Conservation (phyloP, 1,284 basidiomycete species). For the Ceratobasidium sp. region DNA sequence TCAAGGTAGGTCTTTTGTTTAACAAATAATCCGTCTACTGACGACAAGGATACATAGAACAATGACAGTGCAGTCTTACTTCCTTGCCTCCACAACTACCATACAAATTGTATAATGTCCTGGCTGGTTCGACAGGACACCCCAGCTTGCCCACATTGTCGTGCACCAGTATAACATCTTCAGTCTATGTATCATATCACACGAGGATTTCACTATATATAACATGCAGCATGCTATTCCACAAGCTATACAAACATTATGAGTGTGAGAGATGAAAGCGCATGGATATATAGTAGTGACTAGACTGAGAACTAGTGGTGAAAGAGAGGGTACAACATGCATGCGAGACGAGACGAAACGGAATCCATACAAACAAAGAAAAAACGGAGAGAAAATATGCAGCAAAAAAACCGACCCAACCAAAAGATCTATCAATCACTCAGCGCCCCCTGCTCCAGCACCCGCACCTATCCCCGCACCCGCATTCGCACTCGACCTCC, state of each 20-base stretch:
- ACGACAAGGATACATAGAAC: slow-evolving; percentile 49
- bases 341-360: background rate
- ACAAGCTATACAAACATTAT: slow-evolving; percentile 40
- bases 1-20: slow-evolving; percentile 60
- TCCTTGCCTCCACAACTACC: slow-evolving; percentile 71
- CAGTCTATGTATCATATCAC: background rate
- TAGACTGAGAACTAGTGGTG: background rate
- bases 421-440: too few relatives aligned
- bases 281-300: slow-evolving; percentile 25
- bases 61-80: slow-evolving; percentile 70
- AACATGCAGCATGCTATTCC: slow-evolving; percentile 39
- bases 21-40: background rate
- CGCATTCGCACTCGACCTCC: slow-evolving; percentile 35
- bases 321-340: slow-evolving; percentile 25
- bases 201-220: slow-evolving; percentile 18
- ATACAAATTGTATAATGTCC: slow-evolving; percentile 43
- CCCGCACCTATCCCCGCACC: background rate
- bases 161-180: slow-evolving; percentile 24
- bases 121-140: slow-evolving; percentile 36
- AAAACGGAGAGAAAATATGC: slow-evolving; percentile 6
- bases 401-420: background rate
- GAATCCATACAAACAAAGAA: background rate
- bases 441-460: background rate
- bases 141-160: slow-evolving; percentile 42
- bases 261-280: slow-evolving; percentile 25